phyloP scores from a whole-genome alignment of 176 grass and related monocot species.

The Aegilops tauschii region DNA sequence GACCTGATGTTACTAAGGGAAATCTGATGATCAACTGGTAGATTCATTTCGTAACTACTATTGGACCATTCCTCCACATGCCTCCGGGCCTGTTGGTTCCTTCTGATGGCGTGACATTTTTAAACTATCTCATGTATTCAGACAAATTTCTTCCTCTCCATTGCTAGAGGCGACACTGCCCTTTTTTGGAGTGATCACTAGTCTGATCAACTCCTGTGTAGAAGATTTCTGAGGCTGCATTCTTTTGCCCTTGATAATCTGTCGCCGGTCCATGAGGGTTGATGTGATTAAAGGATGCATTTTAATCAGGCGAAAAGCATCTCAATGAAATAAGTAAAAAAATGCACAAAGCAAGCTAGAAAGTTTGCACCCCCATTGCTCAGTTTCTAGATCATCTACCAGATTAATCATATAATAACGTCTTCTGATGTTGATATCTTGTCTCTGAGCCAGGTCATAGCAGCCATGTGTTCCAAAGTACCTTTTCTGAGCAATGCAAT shows the following conservation, averaged over 20 bases:
- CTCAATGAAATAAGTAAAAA: not conserved
- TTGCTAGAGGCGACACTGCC: not conserved
- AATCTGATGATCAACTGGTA: not conserved
- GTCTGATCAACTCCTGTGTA: not conserved
- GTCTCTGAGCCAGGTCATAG: constrained; percentile 52
- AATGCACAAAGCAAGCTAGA: not conserved
- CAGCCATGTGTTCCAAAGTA: constrained; percentile 90
- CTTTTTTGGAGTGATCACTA: not conserved
- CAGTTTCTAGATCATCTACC: not conserved
- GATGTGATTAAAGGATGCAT: not conserved
- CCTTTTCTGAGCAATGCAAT: constrained; percentile 85
- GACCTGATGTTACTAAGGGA: not conserved
- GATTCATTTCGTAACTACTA: not conserved
- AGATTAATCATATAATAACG: not conserved
- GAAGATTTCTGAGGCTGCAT: not conserved
- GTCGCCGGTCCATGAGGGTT: not conserved
- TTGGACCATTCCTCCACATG: not conserved
- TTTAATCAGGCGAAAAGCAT: not conserved
- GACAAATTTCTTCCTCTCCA: not conserved
- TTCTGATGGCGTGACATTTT: not conserved
- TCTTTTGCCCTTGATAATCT: not conserved
- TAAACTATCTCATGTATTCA: not conserved
- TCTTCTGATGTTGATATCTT: constrained; percentile 16
- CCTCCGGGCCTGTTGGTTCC: not conserved
- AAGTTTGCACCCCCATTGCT: not conserved